Evolutionary conservation across 495 filamentous ascomycete species (phyloP).

Genomic region (Penicillium antarcticum): DNA sequence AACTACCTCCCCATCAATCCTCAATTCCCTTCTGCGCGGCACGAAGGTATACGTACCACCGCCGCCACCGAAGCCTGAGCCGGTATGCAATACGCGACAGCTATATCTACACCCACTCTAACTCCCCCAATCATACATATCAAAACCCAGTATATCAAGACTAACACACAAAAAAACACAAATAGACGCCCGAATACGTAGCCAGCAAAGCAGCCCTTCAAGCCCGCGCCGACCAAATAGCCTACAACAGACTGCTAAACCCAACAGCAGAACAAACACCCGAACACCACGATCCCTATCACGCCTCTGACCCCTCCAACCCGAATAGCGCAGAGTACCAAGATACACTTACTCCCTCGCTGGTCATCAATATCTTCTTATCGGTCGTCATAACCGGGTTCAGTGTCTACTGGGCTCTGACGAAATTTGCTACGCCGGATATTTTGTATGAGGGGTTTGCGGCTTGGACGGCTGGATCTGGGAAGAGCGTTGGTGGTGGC

Average conservation of each 20-base stretch:
- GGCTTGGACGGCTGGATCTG: slow-evolving; percentile 61
- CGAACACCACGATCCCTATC: slow-evolving; percentile 40
- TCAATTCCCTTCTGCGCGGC: slow-evolving; percentile 68
- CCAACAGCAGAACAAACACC: slow-evolving; percentile 34
- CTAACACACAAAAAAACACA: slow-evolving; percentile 9
- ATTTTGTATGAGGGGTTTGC: slow-evolving; percentile 34
- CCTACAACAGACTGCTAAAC: slow-evolving; percentile 71
- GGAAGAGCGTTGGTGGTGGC: slow-evolving; percentile 31
- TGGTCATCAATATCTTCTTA: slow-evolving; percentile 47
- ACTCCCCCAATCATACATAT: neutral
- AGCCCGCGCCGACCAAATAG: slow-evolving; percentile 69
- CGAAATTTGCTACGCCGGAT: slow-evolving; percentile 49
- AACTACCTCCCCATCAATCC: slow-evolving; percentile 23
- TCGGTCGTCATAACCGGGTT: slow-evolving; percentile 46
- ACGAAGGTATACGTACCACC: slow-evolving; percentile 73
- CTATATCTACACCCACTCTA: neutral
- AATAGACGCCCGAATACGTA: slow-evolving; percentile 80
- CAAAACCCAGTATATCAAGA: too few species aligned
- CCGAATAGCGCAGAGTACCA: neutral
- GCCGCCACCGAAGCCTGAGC: slow-evolving; percentile 72
- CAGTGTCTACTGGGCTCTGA: slow-evolving; percentile 47
- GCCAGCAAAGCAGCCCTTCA: slow-evolving; percentile 84
- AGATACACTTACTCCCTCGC: slow-evolving; percentile 38
- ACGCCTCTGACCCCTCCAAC: neutral
- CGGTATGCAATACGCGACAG: slow-evolving; percentile 49